phyloP scores from a whole-genome alignment of 768 basidiomycete species.

The Podaxis sp. region DNA sequence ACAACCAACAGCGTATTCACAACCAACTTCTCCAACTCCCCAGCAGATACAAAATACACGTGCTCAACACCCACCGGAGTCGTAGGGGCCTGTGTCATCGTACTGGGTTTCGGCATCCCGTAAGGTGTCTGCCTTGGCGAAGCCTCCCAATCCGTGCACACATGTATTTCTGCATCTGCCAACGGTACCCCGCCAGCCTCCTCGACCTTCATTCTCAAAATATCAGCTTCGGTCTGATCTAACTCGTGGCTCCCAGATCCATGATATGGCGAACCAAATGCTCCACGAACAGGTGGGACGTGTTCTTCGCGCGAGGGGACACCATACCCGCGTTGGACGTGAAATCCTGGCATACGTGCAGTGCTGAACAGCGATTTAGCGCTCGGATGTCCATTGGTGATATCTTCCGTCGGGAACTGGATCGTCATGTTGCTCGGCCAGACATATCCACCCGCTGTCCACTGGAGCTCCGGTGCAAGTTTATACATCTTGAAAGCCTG shows the following conservation, averaged over 20 bases:
- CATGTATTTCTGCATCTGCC: constrained; percentile 58
- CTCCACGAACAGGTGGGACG: constrained; percentile 40
- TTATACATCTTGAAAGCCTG: constrained; percentile 78
- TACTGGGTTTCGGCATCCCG: constrained; percentile 20
- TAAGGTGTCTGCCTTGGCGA: constrained; percentile 6
- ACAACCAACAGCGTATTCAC: constrained; percentile 76
- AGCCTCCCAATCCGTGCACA: constrained; percentile 48
- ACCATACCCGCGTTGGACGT: constrained; percentile 21
- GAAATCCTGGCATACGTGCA: constrained; percentile 22
- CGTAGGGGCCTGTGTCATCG: constrained; percentile 32
- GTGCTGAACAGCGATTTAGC: constrained; percentile 19
- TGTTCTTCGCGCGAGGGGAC: constrained; percentile 19
- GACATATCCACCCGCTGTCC: constrained; percentile 81
- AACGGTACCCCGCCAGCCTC: constrained; percentile 68
- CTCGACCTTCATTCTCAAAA: constrained; percentile 56
- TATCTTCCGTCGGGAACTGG: constrained; percentile 54
- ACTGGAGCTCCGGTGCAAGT: constrained; percentile 71
- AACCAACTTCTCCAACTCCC: constrained; percentile 69
- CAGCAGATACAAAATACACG: constrained; percentile 66
- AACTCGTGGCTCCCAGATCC: background rate
- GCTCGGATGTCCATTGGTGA: constrained; percentile 21
- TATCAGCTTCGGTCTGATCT: constrained; percentile 34
- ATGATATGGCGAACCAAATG: constrained; percentile 33
- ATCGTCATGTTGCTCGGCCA: constrained; percentile 76
- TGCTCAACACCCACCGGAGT: constrained; percentile 58